Evolutionary conservation across 345 rosid species (phyloP).

Genomic region (Erucastrum elatum): DNA sequence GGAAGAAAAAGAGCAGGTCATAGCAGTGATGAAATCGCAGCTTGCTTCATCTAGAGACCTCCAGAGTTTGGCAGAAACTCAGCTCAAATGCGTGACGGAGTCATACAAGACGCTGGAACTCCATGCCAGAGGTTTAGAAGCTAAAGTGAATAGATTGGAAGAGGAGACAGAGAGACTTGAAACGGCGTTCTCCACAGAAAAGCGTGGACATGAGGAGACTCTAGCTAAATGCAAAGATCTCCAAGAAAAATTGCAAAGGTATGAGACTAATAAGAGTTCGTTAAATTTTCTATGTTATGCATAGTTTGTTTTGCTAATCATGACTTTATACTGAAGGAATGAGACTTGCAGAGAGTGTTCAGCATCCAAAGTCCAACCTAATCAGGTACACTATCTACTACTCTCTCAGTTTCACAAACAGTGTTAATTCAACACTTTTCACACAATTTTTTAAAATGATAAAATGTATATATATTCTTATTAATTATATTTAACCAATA

Average conservation of each 20-base stretch:
- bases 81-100: conserved; percentile 77
- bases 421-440: no score
- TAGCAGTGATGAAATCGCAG: conserved; percentile 50
- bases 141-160: conserved; percentile 51
- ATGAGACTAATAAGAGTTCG: not conserved
- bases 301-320: conserved; percentile 20
- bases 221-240: conserved; percentile 53
- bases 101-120: conserved; percentile 67
- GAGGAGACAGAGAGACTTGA: conserved; percentile 48
- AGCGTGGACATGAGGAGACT: conserved; percentile 50
- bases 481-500: no score
- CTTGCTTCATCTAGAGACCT: conserved; percentile 49
- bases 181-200: conserved; percentile 55
- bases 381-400: conserved; percentile 46
- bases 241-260: conserved; percentile 58
- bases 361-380: conserved; percentile 43
- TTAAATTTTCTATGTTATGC: not conserved
- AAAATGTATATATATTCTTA: no score
- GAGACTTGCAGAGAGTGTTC: conserved; percentile 41
- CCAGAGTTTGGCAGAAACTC: conserved; percentile 62
- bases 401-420: not conserved
- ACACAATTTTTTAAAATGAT: no score
- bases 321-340: conserved; percentile 40
- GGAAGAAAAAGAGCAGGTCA: conserved; percentile 53
- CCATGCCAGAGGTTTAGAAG: conserved; percentile 52